phyloP scores from a whole-genome alignment of 768 basidiomycete species.

The Mrakia frigida region DNA sequence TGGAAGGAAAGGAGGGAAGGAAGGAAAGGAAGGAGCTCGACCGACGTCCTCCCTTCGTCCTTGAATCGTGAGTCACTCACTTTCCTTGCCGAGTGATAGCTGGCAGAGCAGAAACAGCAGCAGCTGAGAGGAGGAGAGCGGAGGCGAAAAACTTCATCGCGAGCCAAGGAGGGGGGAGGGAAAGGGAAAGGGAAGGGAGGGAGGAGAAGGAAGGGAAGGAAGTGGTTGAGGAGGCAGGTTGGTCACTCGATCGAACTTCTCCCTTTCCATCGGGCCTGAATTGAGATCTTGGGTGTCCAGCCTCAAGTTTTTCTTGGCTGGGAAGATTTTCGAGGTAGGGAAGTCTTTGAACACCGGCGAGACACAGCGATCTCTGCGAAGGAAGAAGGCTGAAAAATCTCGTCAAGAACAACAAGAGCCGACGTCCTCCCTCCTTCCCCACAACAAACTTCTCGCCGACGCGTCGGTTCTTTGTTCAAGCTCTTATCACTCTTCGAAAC shows the following conservation, averaged over 20 bases:
- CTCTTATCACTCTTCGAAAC: too few species aligned
- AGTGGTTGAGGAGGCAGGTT: not conserved
- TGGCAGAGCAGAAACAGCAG: conserved; percentile 14
- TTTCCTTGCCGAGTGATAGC: conserved; percentile 18
- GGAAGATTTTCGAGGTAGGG: too few species aligned
- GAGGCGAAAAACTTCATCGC: not conserved
- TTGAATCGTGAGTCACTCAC: conserved; percentile 3
- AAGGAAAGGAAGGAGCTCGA: not conserved
- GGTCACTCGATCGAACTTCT: not conserved
- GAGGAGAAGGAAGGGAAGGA: not conserved
- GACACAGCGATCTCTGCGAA: too few species aligned
- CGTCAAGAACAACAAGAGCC: too few species aligned
- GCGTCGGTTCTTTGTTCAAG: too few species aligned
- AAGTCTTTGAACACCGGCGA: too few species aligned
- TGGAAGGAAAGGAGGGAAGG: not conserved
- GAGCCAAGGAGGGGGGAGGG: not conserved
- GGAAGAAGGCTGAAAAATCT: too few species aligned
- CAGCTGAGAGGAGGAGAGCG: conserved; percentile 2
- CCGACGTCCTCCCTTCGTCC: not conserved
- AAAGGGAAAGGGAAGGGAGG: not conserved
- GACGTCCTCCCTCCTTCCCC: too few species aligned
- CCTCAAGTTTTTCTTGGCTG: too few species aligned
- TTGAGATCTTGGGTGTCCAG: too few species aligned
- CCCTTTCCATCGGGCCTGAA: too few species aligned
- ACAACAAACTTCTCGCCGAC: too few species aligned